Evolutionary conservation across 306 rosid species (phyloP).

Genomic region (Glycine latifolia): DNA sequence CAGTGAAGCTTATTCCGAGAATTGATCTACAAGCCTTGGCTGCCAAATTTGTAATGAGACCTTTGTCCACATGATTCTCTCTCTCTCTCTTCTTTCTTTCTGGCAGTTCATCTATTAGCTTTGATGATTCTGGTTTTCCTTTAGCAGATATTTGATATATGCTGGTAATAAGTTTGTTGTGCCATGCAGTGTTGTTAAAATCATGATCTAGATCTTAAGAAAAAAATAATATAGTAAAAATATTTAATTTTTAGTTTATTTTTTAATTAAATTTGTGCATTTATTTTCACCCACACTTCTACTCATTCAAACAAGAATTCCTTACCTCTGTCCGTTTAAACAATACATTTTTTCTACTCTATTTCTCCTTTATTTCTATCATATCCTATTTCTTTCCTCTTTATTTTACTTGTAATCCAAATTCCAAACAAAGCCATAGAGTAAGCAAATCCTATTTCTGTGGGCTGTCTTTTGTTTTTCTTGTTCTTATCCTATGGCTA

Average conservation of each 20-base stretch:
- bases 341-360: neutral
- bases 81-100: neutral
- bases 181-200: neutral
- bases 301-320: neutral
- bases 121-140: slow-evolving; percentile 31
- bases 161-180: neutral
- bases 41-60: slow-evolving; percentile 79
- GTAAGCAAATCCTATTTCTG: slow-evolving; percentile 2
- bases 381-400: neutral
- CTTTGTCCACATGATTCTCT: slow-evolving; percentile 26
- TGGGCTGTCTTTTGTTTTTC: neutral
- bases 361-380: neutral
- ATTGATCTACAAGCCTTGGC: slow-evolving; percentile 87
- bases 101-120: slow-evolving; percentile 2
- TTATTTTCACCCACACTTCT: neutral
- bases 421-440: neutral
- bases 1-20: slow-evolving; percentile 92
- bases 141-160: slow-evolving; percentile 11
- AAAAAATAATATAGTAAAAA: too few relatives aligned
- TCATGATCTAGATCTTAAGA: neutral
- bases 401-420: neutral
- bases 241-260: neutral
- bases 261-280: neutral
- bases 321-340: neutral
- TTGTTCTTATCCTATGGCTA: slow-evolving; percentile 11